These are phyloP conservation scores for Halophytophthora polymorphica DNA, from an alignment of 352 stramenopile species.

Conservation along the genomic window DNA sequence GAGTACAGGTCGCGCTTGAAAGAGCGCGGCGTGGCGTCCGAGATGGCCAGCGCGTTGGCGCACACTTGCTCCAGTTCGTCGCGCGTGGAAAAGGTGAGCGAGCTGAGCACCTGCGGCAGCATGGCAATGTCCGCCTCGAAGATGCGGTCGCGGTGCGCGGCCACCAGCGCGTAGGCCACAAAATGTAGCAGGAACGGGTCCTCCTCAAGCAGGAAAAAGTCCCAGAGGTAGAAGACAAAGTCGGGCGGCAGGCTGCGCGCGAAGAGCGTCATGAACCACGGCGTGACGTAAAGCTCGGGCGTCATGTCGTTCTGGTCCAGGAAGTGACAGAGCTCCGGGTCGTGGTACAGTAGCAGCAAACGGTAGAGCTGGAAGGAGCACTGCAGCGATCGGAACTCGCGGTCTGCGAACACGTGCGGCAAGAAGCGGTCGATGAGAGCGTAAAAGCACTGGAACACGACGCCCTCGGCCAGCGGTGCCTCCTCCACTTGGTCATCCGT, in stretches of 20 bases:
- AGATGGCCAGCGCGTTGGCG: conserved; percentile 42
- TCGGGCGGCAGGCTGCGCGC: conserved; percentile 71
- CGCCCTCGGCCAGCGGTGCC: conserved; percentile 46
- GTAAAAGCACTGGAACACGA: conserved; percentile 88
- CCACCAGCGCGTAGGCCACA: conserved; percentile 82
- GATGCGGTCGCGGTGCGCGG: conserved; percentile 52
- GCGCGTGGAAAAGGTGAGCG: conserved; percentile 56
- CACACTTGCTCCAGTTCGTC: conserved; percentile 65
- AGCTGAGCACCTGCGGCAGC: conserved; percentile 79
- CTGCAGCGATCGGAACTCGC: conserved; percentile 90
- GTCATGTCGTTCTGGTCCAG: conserved; percentile 91
- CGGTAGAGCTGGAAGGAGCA: conserved; percentile 91
- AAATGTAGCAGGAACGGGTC: conserved; percentile 89
- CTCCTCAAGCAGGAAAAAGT: conserved; percentile 89
- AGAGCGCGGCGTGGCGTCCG: conserved; percentile 64
- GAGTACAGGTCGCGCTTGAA: conserved; percentile 82
- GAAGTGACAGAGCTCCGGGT: conserved; percentile 84
- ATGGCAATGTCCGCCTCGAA: conserved; percentile 66
- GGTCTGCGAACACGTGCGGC: conserved; percentile 85
- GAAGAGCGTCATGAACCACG: conserved; percentile 95
- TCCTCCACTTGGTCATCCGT: conserved; percentile 19
- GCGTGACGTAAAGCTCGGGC: conserved; percentile 91
- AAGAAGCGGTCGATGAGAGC: conserved; percentile 88
- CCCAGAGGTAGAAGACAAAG: conserved; percentile 85
- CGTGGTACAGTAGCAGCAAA: conserved; percentile 90